Conservation (phyloP, 352 stramenopile genomes). For the Globisporangium perplexum region DNA sequence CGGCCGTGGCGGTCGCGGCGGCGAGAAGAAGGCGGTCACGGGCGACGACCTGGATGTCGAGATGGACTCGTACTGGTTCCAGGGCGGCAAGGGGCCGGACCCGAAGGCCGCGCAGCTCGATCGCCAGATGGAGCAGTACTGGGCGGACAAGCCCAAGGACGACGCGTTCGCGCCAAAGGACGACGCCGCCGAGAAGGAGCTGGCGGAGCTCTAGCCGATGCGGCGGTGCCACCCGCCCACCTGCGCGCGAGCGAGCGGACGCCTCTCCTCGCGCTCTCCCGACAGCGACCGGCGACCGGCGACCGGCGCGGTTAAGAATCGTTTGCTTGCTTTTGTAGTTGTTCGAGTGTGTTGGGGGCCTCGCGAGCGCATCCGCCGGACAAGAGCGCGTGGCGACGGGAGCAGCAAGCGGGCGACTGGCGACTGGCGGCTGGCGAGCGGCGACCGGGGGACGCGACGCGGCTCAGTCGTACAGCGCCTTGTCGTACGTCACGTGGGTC, state of each 20-base stretch:
- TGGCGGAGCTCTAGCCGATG: background rate
- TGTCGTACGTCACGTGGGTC: conserved; percentile 66
- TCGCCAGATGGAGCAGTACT: conserved; percentile 88
- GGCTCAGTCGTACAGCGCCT: conserved; percentile 72
- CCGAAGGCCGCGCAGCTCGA: conserved; percentile 75
- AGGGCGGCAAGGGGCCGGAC: conserved; percentile 85
- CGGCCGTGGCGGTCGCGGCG: conserved; percentile 19
- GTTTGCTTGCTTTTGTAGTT: conserved; percentile 14
- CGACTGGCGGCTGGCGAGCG: too few species aligned
- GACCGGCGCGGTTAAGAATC: conserved; percentile 9
- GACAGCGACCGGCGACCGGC: background rate
- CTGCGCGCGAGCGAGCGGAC: too few species aligned
- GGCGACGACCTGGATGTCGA: conserved; percentile 82
- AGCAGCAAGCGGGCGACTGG: background rate
- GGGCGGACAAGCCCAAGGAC: conserved; percentile 69
- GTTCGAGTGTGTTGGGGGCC: conserved; percentile 6
- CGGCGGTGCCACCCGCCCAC: too few species aligned
- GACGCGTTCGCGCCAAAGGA: conserved; percentile 9
- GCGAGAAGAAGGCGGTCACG: conserved; percentile 44
- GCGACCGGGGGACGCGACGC: too few species aligned
- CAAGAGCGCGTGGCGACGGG: too few species aligned
- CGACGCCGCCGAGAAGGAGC: background rate
- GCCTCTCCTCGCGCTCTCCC: background rate
- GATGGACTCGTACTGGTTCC: conserved; percentile 87
- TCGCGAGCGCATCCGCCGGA: background rate